phyloP scores from a whole-genome alignment of 257 asterid species.

The Echites panduratus region DNA sequence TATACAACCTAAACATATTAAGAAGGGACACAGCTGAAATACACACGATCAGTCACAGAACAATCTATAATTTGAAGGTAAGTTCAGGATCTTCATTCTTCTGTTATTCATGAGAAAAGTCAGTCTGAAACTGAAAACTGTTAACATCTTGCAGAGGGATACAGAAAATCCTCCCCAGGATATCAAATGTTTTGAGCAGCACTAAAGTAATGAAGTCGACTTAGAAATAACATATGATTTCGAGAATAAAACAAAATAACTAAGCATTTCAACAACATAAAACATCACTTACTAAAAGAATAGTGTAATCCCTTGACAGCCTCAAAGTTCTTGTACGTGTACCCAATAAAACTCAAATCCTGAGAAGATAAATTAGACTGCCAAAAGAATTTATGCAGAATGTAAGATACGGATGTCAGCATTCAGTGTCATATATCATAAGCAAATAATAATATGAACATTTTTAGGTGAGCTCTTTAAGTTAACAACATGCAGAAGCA shows the following conservation, averaged over 20 bases:
- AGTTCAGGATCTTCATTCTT: conserved; percentile 2
- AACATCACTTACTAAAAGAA: conserved; percentile 33
- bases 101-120: background rate
- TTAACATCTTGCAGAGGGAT: no score
- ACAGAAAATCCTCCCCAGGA: no score
- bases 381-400: conserved; percentile 8
- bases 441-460: background rate
- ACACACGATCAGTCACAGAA: background rate
- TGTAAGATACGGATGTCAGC: background rate
- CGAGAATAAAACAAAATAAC: conserved; percentile 2
- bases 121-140: no score
- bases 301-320: conserved; percentile 52
- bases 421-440: background rate
- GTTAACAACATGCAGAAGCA: background rate
- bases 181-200: background rate
- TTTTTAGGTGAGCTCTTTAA: background rate
- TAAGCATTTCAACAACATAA: background rate
- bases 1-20: background rate
- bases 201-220: background rate
- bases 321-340: conserved; percentile 73
- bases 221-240: background rate
- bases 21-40: background rate
- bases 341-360: conserved; percentile 77
- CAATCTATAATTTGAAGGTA: background rate
- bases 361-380: conserved; percentile 55